These are phyloP conservation scores for Clitopilus hobsonii DNA, from an alignment of 768 basidiomycete genomes.

Conservation along the genomic window DNA sequence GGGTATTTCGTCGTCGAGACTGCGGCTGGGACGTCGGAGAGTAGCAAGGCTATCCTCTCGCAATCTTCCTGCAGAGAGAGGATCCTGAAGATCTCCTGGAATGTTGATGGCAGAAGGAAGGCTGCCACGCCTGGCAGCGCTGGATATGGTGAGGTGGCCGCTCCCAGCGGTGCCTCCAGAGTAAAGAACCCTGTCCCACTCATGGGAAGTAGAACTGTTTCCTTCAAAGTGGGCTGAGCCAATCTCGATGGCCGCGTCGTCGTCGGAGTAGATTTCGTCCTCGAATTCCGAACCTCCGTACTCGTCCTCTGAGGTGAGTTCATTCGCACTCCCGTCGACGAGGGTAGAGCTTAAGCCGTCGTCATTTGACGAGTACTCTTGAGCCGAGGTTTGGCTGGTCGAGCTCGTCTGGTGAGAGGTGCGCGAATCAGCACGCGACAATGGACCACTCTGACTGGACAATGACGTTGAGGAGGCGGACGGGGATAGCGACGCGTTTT, in stretches of 20 bases:
- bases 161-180: conserved; percentile 16
- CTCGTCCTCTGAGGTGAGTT: conserved; percentile 46
- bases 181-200: conserved; percentile 18
- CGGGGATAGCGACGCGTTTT: conserved; percentile 42
- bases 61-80: conserved; percentile 29
- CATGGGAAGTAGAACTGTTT: conserved; percentile 20
- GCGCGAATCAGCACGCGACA: conserved; percentile 21
- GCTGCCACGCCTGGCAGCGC: conserved; percentile 8
- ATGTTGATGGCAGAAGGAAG: conserved; percentile 12
- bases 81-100: conserved; percentile 7
- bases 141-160: conserved; percentile 4
- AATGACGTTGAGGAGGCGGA: conserved; percentile 43
- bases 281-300: conserved; percentile 33
- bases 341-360: conserved; percentile 19
- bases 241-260: conserved; percentile 34
- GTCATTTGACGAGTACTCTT: conserved; percentile 30
- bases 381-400: conserved; percentile 28
- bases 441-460: conserved; percentile 27
- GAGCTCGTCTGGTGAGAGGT: conserved; percentile 24
- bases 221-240: conserved; percentile 28
- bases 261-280: conserved; percentile 31
- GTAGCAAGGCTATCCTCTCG: conserved; percentile 57
- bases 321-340: conserved; percentile 16
- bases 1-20: conserved; percentile 49
- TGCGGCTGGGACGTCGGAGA: conserved; percentile 56